phyloP scores from a whole-genome alignment of 116 monocot species.

The Thalassia testudinum region DNA sequence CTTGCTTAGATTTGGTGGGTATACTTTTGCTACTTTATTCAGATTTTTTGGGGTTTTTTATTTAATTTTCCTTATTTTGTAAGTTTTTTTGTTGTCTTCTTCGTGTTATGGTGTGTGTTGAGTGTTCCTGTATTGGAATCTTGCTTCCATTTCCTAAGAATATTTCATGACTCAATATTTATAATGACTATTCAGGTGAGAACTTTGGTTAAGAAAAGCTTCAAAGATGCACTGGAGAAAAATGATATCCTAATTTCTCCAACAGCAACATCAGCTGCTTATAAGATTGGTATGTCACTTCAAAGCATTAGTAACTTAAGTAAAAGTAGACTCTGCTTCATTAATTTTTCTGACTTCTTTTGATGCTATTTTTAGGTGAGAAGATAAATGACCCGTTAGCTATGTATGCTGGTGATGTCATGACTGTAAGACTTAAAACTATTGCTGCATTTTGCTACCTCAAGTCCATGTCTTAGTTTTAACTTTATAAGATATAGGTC shows the following conservation, averaged over 20 bases:
- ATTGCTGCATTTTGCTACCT: neutral
- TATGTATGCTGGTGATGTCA: constrained; percentile 97
- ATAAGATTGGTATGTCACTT: constrained; percentile 54
- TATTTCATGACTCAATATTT: too few relatives aligned
- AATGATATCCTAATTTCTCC: constrained; percentile 94
- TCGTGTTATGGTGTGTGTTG: too few relatives aligned
- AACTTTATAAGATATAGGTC: constrained; percentile 24
- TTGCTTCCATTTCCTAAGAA: too few relatives aligned
- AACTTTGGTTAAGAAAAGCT: constrained; percentile 84
- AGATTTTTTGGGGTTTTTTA: too few relatives aligned
- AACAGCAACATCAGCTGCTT: constrained; percentile 88
- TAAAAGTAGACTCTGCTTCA: too few relatives aligned
- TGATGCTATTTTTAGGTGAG: constrained; percentile 47
- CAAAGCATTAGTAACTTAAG: too few relatives aligned
- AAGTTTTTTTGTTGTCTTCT: too few relatives aligned
- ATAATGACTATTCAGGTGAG: constrained; percentile 59
- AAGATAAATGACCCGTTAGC: constrained; percentile 88
- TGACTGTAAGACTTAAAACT: constrained; percentile 50
- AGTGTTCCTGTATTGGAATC: too few relatives aligned
- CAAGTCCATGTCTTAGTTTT: neutral
- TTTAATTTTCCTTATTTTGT: too few relatives aligned
- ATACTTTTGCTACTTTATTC: too few relatives aligned
- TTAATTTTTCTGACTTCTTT: too few relatives aligned
- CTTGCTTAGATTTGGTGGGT: too few relatives aligned
- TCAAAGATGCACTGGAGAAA: constrained; percentile 64